These are phyloP conservation scores for Exophiala mesophila DNA, from an alignment of 2,329 filamentous ascomycete species.

Conservation along the genomic window DNA sequence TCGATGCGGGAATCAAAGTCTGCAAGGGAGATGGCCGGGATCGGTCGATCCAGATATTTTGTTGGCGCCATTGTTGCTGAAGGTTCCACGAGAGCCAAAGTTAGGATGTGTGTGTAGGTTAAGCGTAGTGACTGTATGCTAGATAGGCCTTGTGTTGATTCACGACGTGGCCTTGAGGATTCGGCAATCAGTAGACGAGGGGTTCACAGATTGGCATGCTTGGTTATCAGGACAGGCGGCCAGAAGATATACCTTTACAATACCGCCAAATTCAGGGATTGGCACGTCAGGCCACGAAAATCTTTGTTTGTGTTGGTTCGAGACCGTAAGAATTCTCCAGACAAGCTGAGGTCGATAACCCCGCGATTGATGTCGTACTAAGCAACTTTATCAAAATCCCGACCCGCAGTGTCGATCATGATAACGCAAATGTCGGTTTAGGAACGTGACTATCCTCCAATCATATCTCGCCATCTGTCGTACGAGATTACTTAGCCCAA, in stretches of 20 bases:
- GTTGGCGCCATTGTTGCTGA: constrained; percentile 35
- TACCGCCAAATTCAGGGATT: background rate
- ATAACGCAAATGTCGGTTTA: too few species aligned
- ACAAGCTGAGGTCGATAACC: too few species aligned
- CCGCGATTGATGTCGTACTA: too few species aligned
- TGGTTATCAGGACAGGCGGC: background rate
- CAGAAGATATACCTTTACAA: constrained; percentile 1
- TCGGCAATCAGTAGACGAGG: background rate
- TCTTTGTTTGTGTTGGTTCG: background rate
- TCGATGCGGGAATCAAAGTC: constrained; percentile 51
- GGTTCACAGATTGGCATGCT: background rate
- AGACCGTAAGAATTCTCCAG: background rate
- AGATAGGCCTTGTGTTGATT: too few species aligned
- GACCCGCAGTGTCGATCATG: too few species aligned
- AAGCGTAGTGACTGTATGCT: too few species aligned
- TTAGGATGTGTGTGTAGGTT: too few species aligned
- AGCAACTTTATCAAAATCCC: too few species aligned
- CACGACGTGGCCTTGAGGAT: too few species aligned
- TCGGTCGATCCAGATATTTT: constrained; percentile 40
- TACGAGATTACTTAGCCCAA: constrained; percentile 1
- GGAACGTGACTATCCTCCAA: constrained; percentile 7
- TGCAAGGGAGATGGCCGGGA: constrained; percentile 51
- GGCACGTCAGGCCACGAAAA: background rate
- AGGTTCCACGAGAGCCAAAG: too few species aligned
- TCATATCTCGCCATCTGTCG: constrained; percentile 1